Percentiles rank a stretch among this genome's conserved stretches.
Conservation (phyloP, 1,139 yeast species). For the Candida labiduridarum region DNA sequence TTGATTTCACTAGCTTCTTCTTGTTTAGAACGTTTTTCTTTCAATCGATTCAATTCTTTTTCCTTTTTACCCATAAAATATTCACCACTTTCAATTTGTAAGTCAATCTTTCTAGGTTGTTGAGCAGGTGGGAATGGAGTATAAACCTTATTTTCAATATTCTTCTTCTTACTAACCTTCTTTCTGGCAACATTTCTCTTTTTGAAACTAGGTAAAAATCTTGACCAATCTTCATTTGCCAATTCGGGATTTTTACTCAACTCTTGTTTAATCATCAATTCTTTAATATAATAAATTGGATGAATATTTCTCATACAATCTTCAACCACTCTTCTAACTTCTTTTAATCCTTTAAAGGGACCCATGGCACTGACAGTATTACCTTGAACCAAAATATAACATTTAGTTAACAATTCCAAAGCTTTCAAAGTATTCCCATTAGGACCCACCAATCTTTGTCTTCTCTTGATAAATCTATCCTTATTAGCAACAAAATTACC, state of each 20-base stretch:
- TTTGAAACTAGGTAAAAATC: conserved; percentile 96
- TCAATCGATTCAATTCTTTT: conserved; percentile 69
- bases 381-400: conserved; percentile 96
- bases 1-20: conserved; percentile 66
- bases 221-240: conserved; percentile 95
- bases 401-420: conserved; percentile 85
- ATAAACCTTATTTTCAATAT: conserved; percentile 79
- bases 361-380: conserved; percentile 98
- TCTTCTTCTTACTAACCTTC: conserved; percentile 73
- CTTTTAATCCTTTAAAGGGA: conserved; percentile 89
- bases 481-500: conserved; percentile 88
- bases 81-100: conserved; percentile 98
- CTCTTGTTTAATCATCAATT: conserved; percentile 95
- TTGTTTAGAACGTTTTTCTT: conserved; percentile 80
- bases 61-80: conserved; percentile 89
- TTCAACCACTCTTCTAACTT: conserved; percentile 90
- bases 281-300: conserved; percentile 96
- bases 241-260: conserved; percentile 92
- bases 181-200: conserved; percentile 94
- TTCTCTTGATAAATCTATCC: conserved; percentile 91
- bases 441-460: conserved; percentile 97
- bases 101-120: conserved; percentile 94
- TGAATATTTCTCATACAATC: conserved; percentile 97
- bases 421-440: conserved; percentile 97
- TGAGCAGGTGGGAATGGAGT: conserved; percentile 99